These are phyloP conservation scores for Trypanosoma caninum DNA, from an alignment of 208 protist genomes.

Conservation along the genomic window DNA sequence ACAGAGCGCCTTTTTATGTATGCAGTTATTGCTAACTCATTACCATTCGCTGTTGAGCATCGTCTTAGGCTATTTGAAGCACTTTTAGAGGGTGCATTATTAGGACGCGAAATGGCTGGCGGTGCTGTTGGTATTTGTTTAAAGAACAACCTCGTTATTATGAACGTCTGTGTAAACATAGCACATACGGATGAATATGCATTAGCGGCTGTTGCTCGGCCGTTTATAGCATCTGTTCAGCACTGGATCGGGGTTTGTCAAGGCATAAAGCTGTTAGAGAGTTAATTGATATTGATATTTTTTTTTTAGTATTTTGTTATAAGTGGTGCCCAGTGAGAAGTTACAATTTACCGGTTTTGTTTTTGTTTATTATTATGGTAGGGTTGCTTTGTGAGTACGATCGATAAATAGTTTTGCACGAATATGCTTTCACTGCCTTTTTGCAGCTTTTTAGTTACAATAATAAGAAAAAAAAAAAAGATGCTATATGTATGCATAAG, in stretches of 20 bases:
- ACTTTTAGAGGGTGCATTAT: conserved; percentile 68
- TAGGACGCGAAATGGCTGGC: conserved; percentile 77
- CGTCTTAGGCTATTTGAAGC: conserved; percentile 62
- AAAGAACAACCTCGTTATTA: conserved; percentile 62
- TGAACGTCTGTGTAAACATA: conserved; percentile 64
- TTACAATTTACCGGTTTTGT: no score
- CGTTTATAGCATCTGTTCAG: conserved; percentile 49
- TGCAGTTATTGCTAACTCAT: conserved; percentile 54
- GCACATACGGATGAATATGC: conserved; percentile 42
- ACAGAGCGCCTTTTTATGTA: conserved; percentile 78
- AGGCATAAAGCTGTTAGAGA: neutral
- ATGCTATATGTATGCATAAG: no score
- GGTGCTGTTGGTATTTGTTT: conserved; percentile 65
- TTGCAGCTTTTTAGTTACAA: no score
- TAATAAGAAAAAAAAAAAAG: no score
- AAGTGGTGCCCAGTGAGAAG: neutral
- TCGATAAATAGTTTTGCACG: no score
- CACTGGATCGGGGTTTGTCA: conserved; percentile 32
- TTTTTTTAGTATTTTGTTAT: no score
- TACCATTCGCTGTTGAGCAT: conserved; percentile 31
- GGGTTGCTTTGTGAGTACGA: no score
- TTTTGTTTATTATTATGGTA: no score
- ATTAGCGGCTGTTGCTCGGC: conserved; percentile 35
- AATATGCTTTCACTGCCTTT: no score
- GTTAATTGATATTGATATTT: no score